A percentile compares a stretch with the other conserved stretches of the same genome.
phyloP scores from a whole-genome alignment of 2,329 filamentous ascomycete genomes.

The Colletotrichum tropicicola region DNA sequence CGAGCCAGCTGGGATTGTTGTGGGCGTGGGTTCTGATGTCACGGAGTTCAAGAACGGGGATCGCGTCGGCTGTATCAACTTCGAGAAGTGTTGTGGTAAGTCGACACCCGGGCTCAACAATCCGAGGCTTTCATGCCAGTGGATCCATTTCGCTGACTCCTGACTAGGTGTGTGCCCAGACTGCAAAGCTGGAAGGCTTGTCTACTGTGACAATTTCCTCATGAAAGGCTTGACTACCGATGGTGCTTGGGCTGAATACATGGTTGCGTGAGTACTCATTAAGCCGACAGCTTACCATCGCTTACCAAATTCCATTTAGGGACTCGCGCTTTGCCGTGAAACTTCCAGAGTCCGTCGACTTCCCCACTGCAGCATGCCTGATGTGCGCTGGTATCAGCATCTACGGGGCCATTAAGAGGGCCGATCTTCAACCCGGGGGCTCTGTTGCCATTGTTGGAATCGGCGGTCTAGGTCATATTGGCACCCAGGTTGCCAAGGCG shows the following conservation, averaged over 20 bases:
- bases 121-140: too few relatives aligned
- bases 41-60: slow-evolving; percentile 2
- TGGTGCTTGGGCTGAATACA: slow-evolving; percentile 27
- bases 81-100: slow-evolving; percentile 25
- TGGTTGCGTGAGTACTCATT: slow-evolving; percentile 15
- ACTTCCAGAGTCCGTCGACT: slow-evolving; percentile 16
- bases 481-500: slow-evolving; percentile 25
- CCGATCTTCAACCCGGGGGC: slow-evolving; percentile 10
- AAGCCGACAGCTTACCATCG: too few relatives aligned
- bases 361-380: slow-evolving; percentile 13
- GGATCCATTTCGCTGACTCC: too few relatives aligned
- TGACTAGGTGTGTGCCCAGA: slow-evolving; percentile 6
- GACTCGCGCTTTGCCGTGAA: slow-evolving; percentile 27
- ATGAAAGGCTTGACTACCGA: slow-evolving; percentile 25
- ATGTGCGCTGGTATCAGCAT: slow-evolving; percentile 31
- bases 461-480: slow-evolving; percentile 29
- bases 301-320: background rate
- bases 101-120: background rate
- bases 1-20: slow-evolving; percentile 19
- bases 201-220: slow-evolving; percentile 24
- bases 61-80: slow-evolving; percentile 32
- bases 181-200: slow-evolving; percentile 11
- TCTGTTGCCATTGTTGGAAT: slow-evolving; percentile 26
- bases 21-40: background rate
- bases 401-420: slow-evolving; percentile 26